Conservation (phyloP, 306 rosid genomes). For the Pterocarpus santalinus region DNA sequence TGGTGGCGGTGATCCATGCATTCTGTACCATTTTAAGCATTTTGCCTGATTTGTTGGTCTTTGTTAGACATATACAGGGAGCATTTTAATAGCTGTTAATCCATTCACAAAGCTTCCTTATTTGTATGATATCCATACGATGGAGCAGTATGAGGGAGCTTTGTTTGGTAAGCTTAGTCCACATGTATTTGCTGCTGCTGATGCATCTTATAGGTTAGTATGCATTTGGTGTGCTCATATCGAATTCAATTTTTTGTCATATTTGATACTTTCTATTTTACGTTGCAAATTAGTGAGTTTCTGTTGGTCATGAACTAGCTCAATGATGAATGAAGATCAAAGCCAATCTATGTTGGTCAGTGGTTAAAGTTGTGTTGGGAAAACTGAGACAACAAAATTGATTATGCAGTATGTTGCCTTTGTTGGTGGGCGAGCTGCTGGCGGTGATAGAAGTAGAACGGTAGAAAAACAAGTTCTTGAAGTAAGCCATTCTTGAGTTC, state of each 20-base stretch:
- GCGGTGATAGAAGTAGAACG: conserved; percentile 70
- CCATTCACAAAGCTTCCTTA: conserved; percentile 99
- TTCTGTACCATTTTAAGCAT: too few species aligned
- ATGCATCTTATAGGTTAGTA: conserved; percentile 88
- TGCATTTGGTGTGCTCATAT: conserved; percentile 28
- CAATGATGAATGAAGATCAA: conserved; percentile 85
- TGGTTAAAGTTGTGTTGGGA: conserved; percentile 99
- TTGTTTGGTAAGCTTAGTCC: conserved; percentile 96
- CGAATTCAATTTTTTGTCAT: not conserved
- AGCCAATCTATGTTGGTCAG: conserved; percentile 97
- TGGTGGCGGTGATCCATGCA: too few species aligned
- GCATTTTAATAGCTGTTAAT: conserved; percentile 95
- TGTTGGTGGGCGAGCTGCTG: conserved; percentile 93
- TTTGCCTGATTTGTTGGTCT: conserved; percentile 35
- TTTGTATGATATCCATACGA: conserved; percentile 88
- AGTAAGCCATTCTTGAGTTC: conserved; percentile 61
- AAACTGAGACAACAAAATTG: conserved; percentile 97
- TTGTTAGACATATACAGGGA: conserved; percentile 90
- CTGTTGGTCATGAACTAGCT: conserved; percentile 72
- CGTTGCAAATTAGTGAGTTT: conserved; percentile 48
- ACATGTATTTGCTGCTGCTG: conserved; percentile 97
- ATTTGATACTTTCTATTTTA: conserved; percentile 31
- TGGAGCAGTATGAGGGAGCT: conserved; percentile 96
- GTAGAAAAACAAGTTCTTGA: conserved; percentile 99
- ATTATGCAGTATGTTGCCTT: conserved; percentile 97